Evolutionary conservation across 2,329 filamentous ascomycete genomes (phyloP).

Genomic region (Juglanconis juglandina): DNA sequence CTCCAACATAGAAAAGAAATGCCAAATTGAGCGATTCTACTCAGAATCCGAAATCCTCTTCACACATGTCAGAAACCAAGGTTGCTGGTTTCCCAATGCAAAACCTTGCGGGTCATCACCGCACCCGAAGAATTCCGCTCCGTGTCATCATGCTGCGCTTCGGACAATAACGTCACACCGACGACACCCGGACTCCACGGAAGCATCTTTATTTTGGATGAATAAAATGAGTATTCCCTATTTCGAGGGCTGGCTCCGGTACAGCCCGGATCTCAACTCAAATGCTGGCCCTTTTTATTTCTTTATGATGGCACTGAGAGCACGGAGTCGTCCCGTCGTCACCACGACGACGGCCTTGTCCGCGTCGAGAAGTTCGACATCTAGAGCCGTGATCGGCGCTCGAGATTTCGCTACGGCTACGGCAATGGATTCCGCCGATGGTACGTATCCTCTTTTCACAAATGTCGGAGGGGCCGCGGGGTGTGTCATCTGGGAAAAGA

Average conservation of each 20-base stretch:
- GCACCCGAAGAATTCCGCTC: background rate
- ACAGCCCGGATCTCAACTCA: background rate
- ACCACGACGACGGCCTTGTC: background rate
- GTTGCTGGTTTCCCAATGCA: no score
- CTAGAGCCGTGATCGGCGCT: background rate
- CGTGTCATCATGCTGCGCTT: background rate
- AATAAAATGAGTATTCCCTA: background rate
- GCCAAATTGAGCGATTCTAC: no score
- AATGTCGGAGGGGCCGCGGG: background rate
- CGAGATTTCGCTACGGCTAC: background rate
- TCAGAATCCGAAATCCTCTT: no score
- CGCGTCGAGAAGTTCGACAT: background rate
- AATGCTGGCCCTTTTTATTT: background rate
- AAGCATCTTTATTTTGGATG: background rate
- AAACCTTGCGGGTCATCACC: no score
- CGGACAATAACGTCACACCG: constrained; percentile 7
- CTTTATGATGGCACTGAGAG: background rate
- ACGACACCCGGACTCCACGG: background rate
- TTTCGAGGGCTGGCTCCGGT: background rate
- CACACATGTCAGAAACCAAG: no score
- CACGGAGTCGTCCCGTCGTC: background rate
- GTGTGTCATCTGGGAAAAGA: background rate
- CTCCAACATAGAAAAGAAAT: no score
- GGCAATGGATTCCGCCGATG: background rate
- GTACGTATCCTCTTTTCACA: background rate